These are phyloP conservation scores for Punica granatum DNA, from an alignment of 345 rosid genomes.

Conservation along the genomic window DNA sequence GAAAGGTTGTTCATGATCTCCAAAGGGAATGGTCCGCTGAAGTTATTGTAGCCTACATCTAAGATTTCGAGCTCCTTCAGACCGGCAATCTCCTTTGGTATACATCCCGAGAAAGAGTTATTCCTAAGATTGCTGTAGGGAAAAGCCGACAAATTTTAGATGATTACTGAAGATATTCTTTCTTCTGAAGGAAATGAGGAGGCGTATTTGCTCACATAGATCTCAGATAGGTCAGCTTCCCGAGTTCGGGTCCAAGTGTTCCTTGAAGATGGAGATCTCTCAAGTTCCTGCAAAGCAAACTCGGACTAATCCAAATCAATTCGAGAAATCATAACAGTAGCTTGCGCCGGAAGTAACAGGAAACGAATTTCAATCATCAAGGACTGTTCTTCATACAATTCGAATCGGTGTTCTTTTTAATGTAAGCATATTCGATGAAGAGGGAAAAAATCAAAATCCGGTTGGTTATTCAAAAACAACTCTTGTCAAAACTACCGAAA, in stretches of 20 bases:
- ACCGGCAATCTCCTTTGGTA: conserved; percentile 65
- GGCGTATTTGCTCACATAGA: conserved; percentile 50
- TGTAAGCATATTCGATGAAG: too few relatives aligned
- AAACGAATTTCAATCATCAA: neutral
- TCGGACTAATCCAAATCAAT: neutral
- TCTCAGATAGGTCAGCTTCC: conserved; percentile 44
- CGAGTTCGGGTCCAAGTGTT: conserved; percentile 63
- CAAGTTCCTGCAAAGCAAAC: conserved; percentile 38
- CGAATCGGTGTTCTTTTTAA: too few relatives aligned
- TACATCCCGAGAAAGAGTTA: conserved; percentile 60
- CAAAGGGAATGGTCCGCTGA: conserved; percentile 48
- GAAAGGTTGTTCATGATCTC: conserved; percentile 27
- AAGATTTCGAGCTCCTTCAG: conserved; percentile 64
- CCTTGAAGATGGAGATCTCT: conserved; percentile 73
- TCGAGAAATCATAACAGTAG: neutral
- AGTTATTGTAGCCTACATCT: conserved; percentile 81
- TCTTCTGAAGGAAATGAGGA: neutral
- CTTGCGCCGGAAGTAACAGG: neutral
- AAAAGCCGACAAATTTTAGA: neutral
- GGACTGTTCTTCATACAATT: too few relatives aligned
- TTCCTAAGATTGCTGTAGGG: conserved; percentile 60
- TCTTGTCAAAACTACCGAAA: neutral
- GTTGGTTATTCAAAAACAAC: too few relatives aligned
- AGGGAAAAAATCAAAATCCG: too few relatives aligned
- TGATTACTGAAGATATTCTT: neutral